Evolutionary conservation across 2,329 filamentous ascomycete genomes (phyloP).

Genomic region (Penicillium sp.): DNA sequence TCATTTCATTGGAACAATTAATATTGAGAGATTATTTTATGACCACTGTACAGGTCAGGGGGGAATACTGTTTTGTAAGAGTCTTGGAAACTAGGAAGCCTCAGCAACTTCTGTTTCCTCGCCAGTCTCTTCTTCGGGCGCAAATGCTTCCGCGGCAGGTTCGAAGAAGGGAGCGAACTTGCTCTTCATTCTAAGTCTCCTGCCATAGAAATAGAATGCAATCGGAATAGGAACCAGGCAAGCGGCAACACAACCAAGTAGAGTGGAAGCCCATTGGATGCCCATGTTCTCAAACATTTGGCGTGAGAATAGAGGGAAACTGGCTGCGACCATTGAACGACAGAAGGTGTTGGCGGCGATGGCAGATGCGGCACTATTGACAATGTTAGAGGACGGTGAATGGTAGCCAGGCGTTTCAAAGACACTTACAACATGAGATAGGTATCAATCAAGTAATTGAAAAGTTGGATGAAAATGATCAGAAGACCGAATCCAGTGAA

Average conservation of each 20-base stretch:
- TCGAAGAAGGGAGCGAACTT: constrained; percentile 40
- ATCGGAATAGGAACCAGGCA: constrained; percentile 40
- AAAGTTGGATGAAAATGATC: constrained; percentile 55
- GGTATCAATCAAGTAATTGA: constrained; percentile 60
- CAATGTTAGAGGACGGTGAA: constrained; percentile 5
- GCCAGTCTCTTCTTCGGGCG: constrained; percentile 18
- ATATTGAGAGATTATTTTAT: constrained; percentile 41
- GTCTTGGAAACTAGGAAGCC: background rate
- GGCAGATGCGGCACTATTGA: constrained; percentile 47
- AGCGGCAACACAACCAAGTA: constrained; percentile 38
- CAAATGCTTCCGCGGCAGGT: constrained; percentile 48
- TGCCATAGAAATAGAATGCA: constrained; percentile 35
- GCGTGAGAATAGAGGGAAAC: constrained; percentile 55
- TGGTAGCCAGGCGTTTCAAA: background rate
- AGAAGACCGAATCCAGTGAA: constrained; percentile 59
- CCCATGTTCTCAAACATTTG: constrained; percentile 52
- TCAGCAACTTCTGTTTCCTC: constrained; percentile 3
- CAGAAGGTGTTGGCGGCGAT: constrained; percentile 58
- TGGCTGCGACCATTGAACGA: constrained; percentile 50
- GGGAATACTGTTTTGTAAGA: background rate
- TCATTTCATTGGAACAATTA: constrained; percentile 41
- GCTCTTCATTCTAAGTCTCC: constrained; percentile 21
- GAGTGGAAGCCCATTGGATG: constrained; percentile 35
- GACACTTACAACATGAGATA: constrained; percentile 54
- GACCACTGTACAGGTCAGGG: background rate